phyloP scores from a whole-genome alignment of 1,284 basidiomycete species.

The Ceratobasidium sp. region DNA sequence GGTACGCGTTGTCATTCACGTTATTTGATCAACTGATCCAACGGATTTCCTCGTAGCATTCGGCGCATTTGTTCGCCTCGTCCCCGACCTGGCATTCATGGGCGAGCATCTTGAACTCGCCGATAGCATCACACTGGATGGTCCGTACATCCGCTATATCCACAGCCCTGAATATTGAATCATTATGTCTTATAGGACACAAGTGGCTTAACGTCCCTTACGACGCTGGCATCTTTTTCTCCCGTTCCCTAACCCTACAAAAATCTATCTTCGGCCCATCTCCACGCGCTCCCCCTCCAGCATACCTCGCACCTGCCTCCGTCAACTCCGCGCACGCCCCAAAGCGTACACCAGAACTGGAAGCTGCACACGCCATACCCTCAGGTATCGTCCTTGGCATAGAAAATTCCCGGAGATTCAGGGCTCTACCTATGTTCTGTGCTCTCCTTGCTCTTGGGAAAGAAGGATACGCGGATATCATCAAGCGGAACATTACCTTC shows the following conservation, averaged over 20 bases:
- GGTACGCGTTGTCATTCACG: slow-evolving; percentile 53
- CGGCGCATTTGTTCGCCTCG: slow-evolving; percentile 61
- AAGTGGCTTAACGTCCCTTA: slow-evolving; percentile 65
- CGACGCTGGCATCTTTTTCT: slow-evolving; percentile 65
- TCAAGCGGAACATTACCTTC: slow-evolving; percentile 61
- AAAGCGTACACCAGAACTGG: slow-evolving; percentile 43
- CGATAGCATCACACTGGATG: slow-evolving; percentile 63
- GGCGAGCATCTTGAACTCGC: slow-evolving; percentile 59
- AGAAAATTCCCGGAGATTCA: slow-evolving; percentile 65
- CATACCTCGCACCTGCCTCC: slow-evolving; percentile 59
- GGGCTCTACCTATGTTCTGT: slow-evolving; percentile 64
- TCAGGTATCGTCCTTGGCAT: slow-evolving; percentile 60
- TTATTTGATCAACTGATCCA: not conserved
- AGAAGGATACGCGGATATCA: slow-evolving; percentile 60
- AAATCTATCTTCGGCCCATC: slow-evolving; percentile 60
- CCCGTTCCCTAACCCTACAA: slow-evolving; percentile 54
- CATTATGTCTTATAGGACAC: slow-evolving; percentile 55
- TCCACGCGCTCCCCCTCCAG: slow-evolving; percentile 56
- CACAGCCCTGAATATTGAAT: not conserved
- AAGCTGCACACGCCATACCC: slow-evolving; percentile 51
- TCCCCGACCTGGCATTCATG: slow-evolving; percentile 58
- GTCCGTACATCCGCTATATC: slow-evolving; percentile 52
- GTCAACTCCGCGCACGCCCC: slow-evolving; percentile 43
- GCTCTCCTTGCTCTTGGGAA: slow-evolving; percentile 61
- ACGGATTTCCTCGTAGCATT: slow-evolving; percentile 57